These are phyloP conservation scores for Cordyceps fumosorosea DNA, from an alignment of 2,329 filamentous ascomycete species.

Conservation along the genomic window DNA sequence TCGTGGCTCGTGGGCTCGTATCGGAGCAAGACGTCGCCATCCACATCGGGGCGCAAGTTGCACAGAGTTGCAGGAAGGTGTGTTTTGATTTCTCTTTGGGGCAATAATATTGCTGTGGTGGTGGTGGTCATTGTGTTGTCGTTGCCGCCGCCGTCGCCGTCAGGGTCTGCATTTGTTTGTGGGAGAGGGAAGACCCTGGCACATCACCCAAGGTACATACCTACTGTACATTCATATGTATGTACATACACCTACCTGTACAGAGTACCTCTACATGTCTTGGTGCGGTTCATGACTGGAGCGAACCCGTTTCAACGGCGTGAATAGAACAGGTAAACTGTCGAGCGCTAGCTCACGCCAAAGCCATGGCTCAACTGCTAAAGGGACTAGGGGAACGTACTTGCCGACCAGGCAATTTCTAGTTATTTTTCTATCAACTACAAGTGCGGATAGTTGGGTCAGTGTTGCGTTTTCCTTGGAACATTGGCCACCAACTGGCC, in stretches of 20 bases:
- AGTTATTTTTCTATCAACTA: too few relatives aligned
- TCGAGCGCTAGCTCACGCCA: too few relatives aligned
- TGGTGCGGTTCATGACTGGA: too few relatives aligned
- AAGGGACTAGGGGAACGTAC: too few relatives aligned
- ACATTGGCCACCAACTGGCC: neutral
- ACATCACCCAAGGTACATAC: neutral
- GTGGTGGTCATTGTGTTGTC: neutral
- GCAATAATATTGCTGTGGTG: neutral
- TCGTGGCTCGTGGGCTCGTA: conserved; percentile 1
- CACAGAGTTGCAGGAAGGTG: neutral
- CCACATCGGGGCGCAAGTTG: neutral
- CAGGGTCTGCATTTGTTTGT: neutral
- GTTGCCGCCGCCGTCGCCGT: neutral
- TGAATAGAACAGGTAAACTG: too few relatives aligned
- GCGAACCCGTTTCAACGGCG: too few relatives aligned
- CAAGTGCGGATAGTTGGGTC: too few relatives aligned
- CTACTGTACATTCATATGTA: too few relatives aligned
- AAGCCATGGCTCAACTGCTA: too few relatives aligned
- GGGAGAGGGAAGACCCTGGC: neutral
- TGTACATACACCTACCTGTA: neutral
- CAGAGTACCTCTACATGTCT: too few relatives aligned
- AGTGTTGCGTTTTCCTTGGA: too few relatives aligned
- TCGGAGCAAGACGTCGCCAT: neutral
- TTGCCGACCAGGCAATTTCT: too few relatives aligned
- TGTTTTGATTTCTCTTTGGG: neutral